phyloP scores from a whole-genome alignment of 2,329 filamentous ascomycete species.

The Neopestalotiopsis sp. region DNA sequence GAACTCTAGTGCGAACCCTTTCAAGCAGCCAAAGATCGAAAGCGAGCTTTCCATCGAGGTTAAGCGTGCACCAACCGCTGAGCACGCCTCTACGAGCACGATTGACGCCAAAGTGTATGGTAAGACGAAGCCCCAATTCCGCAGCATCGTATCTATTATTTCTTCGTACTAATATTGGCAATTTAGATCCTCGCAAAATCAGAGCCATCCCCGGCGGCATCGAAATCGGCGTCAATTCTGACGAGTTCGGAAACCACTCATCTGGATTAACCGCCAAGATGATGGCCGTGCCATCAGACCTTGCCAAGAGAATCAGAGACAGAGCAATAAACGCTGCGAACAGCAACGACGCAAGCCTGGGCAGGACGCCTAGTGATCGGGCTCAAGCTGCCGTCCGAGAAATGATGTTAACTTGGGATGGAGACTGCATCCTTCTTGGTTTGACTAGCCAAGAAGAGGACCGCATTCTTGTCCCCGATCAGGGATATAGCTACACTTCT shows the following conservation, averaged over 20 bases:
- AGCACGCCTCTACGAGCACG: too few relatives aligned
- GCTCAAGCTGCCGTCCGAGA: neutral
- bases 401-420: neutral
- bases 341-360: neutral
- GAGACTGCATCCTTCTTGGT: too few relatives aligned
- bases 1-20: too few relatives aligned
- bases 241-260: neutral
- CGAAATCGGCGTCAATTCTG: neutral
- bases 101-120: too few relatives aligned
- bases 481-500: too few relatives aligned
- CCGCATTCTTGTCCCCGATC: too few relatives aligned
- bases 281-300: neutral
- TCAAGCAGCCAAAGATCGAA: too few relatives aligned
- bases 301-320: neutral
- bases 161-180: neutral
- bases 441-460: too few relatives aligned
- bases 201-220: neutral
- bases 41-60: too few relatives aligned
- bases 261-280: neutral
- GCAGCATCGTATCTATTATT: too few relatives aligned
- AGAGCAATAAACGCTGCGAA: neutral
- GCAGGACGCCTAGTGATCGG: neutral
- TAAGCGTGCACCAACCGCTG: too few relatives aligned
- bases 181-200: neutral
- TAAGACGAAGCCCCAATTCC: too few relatives aligned